Percentiles rank a stretch among this genome's conserved stretches.
These are phyloP conservation scores for Ashbya aceris DNA, from an alignment of 1,139 yeast species.

Conservation along the genomic window DNA sequence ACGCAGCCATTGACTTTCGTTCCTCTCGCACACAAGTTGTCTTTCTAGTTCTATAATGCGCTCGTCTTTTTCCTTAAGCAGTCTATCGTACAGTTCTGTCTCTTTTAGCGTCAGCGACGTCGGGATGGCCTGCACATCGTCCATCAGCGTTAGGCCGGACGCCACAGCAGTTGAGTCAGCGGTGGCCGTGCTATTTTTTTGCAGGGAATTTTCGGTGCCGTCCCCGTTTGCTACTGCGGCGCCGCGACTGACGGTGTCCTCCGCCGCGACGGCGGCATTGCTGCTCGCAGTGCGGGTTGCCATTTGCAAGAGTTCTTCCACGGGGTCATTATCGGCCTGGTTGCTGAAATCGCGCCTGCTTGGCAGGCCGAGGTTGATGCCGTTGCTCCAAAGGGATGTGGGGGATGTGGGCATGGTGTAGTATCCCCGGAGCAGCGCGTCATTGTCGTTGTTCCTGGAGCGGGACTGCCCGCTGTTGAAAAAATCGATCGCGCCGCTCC, in stretches of 20 bases:
- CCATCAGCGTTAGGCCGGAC: background rate
- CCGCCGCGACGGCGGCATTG: conserved; percentile 8
- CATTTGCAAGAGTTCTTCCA: conserved; percentile 25
- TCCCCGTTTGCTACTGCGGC: background rate
- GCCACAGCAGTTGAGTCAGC: background rate
- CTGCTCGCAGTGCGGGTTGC: conserved; percentile 14
- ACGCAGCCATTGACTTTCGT: conserved; percentile 29
- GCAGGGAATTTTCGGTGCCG: background rate
- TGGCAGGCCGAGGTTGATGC: conserved; percentile 1
- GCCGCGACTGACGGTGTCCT: conserved; percentile 4
- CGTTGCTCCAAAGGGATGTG: conserved; percentile 3
- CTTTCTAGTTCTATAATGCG: conserved; percentile 24
- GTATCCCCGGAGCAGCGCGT: conserved; percentile 2
- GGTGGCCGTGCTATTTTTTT: background rate
- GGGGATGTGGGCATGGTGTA: conserved; percentile 4
- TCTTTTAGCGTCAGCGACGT: background rate
- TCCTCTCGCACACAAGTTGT: conserved; percentile 26
- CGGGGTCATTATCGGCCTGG: conserved; percentile 23
- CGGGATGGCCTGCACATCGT: conserved; percentile 1
- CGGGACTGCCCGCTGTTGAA: background rate
- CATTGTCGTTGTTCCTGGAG: background rate
- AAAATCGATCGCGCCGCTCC: background rate
- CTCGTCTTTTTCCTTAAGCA: conserved; percentile 25
- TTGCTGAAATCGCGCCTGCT: conserved; percentile 10
- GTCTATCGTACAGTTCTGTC: conserved; percentile 16